Percentiles rank a stretch among this genome's conserved stretches.
Conservation (phyloP, 768 basidiomycete species). For the Rhodosporidiobolus sp. region DNA sequence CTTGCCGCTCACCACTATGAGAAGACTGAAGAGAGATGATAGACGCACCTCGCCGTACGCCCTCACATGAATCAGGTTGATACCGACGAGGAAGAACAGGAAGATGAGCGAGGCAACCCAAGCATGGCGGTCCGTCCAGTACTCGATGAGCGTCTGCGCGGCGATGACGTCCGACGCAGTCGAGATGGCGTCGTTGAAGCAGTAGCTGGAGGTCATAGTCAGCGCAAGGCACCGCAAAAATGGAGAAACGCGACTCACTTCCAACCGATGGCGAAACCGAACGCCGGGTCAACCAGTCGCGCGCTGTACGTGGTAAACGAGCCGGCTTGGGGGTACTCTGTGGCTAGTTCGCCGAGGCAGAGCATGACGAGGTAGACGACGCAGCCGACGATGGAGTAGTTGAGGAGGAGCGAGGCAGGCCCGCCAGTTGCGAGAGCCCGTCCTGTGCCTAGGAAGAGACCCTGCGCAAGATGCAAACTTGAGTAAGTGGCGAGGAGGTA, state of each 20-base stretch:
- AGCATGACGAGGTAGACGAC: conserved; percentile 38
- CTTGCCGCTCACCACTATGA: neutral
- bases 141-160: conserved; percentile 30
- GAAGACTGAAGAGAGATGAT: too few relatives aligned
- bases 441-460: conserved; percentile 25
- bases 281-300: conserved; percentile 44
- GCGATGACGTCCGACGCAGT: conserved; percentile 32
- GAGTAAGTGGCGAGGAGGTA: too few relatives aligned
- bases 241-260: neutral
- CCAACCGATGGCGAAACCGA: conserved; percentile 45
- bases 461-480: neutral
- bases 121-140: conserved; percentile 26
- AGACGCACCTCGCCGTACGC: conserved; percentile 42
- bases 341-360: conserved; percentile 42
- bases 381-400: conserved; percentile 31
- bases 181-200: conserved; percentile 34
- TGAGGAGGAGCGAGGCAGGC: conserved; percentile 22
- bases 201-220: conserved; percentile 1
- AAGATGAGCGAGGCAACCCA: conserved; percentile 35
- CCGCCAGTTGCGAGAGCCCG: conserved; percentile 10
- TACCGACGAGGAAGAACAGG: conserved; percentile 55
- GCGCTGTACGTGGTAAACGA: conserved; percentile 37
- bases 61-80: conserved; percentile 53
- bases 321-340: conserved; percentile 40
- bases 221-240: too few relatives aligned